phyloP scores from a whole-genome alignment of 768 basidiomycete species.

The Phylloporus rhodoxanthus region DNA sequence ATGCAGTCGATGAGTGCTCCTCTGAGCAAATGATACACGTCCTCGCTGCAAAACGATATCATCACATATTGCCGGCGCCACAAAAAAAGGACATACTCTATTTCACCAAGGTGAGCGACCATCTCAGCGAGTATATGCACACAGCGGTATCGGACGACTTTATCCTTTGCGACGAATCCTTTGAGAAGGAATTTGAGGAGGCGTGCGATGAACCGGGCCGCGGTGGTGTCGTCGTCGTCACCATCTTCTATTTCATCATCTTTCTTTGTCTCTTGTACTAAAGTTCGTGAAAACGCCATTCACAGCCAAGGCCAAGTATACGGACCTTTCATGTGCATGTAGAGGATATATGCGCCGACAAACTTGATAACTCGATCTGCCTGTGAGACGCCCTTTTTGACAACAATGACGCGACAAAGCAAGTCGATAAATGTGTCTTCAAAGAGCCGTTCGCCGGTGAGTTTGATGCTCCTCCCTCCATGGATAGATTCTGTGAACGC shows the following conservation, averaged over 20 bases:
- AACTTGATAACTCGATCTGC: constrained; percentile 83
- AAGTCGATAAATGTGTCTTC: constrained; percentile 56
- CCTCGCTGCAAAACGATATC: constrained; percentile 49
- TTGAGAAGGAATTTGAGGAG: constrained; percentile 67
- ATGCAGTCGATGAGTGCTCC: constrained; percentile 62
- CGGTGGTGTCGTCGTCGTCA: constrained; percentile 61
- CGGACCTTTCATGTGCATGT: constrained; percentile 72
- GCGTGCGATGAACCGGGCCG: constrained; percentile 61
- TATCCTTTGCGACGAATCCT: constrained; percentile 84
- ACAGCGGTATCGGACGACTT: constrained; percentile 75
- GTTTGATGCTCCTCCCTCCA: constrained; percentile 45
- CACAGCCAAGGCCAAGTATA: background rate
- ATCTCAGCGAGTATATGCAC: constrained; percentile 74
- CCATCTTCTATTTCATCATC: constrained; percentile 39
- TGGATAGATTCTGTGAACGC: constrained; percentile 43
- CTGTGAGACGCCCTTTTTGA: constrained; percentile 75
- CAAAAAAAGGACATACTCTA: constrained; percentile 56
- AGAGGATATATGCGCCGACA: constrained; percentile 68
- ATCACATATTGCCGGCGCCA: background rate
- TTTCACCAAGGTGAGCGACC: constrained; percentile 72
- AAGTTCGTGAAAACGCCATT: background rate
- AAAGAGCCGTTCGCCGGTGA: constrained; percentile 75
- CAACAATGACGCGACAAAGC: constrained; percentile 52
- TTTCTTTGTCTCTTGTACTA: constrained; percentile 36
- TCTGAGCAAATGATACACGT: constrained; percentile 61